A percentile compares a stretch with the other conserved stretches of the same genome.
These are phyloP conservation scores for Metschnikowia picachoensis DNA, from an alignment of 805 yeast genomes.

Conservation along the genomic window DNA sequence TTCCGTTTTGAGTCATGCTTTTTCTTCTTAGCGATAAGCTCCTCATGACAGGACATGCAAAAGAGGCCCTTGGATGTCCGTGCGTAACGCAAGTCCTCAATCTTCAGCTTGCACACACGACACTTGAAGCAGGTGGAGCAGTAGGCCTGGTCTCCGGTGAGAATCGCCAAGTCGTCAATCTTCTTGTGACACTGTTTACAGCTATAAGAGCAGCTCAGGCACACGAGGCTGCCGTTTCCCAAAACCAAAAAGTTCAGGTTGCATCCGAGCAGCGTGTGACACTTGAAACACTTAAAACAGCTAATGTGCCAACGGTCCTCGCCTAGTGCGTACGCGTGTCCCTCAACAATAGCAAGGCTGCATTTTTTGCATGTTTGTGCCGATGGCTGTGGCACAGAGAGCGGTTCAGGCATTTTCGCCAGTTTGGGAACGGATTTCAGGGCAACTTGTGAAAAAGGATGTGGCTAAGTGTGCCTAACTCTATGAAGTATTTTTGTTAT, in stretches of 20 bases:
- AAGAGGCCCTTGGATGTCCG: constrained; percentile 89
- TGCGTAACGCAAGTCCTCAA: constrained; percentile 87
- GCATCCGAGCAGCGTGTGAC: constrained; percentile 74
- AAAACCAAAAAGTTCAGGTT: constrained; percentile 86
- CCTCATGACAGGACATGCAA: constrained; percentile 90
- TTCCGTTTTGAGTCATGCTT: constrained; percentile 50
- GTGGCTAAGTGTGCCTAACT: too few species aligned
- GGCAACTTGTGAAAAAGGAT: too few species aligned
- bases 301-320: constrained; percentile 94
- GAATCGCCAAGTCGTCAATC: constrained; percentile 88
- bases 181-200: constrained; percentile 82
- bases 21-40: constrained; percentile 70
- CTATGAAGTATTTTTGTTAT: not conserved
- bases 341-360: constrained; percentile 60
- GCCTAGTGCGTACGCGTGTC: constrained; percentile 93
- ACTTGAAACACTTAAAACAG: constrained; percentile 87
- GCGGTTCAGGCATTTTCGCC: constrained; percentile 6
- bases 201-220: constrained; percentile 87
- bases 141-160: constrained; percentile 93
- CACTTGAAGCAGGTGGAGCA: constrained; percentile 89
- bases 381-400: not conserved
- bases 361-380: constrained; percentile 40
- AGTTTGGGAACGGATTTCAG: not conserved
- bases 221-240: constrained; percentile 88
- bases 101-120: constrained; percentile 77